Percentiles rank a stretch among this genome's conserved stretches.
Evolutionary conservation across 2,329 filamentous ascomycete genomes (phyloP).

Genomic region (Penicillium sp.): DNA sequence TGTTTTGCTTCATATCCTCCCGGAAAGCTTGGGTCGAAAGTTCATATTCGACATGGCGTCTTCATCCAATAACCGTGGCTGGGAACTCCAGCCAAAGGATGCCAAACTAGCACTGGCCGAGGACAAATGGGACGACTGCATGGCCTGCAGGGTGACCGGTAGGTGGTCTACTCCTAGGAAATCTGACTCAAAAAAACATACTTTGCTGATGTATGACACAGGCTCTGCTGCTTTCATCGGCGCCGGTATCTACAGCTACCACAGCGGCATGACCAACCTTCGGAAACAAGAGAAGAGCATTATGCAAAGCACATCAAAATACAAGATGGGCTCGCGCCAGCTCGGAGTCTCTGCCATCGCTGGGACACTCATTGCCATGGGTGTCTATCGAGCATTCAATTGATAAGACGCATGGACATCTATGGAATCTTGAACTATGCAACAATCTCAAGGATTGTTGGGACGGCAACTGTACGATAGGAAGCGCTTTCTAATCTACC

Average conservation of each 20-base stretch:
- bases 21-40: neutral
- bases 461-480: neutral
- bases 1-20: neutral
- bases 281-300: constrained; percentile 61
- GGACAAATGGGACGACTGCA: constrained; percentile 59
- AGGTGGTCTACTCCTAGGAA: constrained; percentile 29
- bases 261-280: constrained; percentile 70
- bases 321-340: constrained; percentile 69
- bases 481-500: neutral
- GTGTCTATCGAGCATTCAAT: constrained; percentile 65
- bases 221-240: constrained; percentile 73
- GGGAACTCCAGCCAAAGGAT: constrained; percentile 55
- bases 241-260: constrained; percentile 73
- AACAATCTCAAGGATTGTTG: neutral
- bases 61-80: constrained; percentile 48
- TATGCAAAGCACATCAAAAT: constrained; percentile 65
- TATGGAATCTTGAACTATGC: neutral
- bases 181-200: neutral
- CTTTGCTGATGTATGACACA: constrained; percentile 34
- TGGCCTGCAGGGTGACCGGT: constrained; percentile 71
- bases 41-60: constrained; percentile 39
- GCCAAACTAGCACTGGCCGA: constrained; percentile 56
- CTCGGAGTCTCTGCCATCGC: constrained; percentile 67
- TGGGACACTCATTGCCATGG: constrained; percentile 65
- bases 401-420: constrained; percentile 33